A percentile compares a stretch with the other conserved stretches of the same genome.
Conservation (phyloP, 139 green algal species). For the Ettlia oleoabundans region DNA sequence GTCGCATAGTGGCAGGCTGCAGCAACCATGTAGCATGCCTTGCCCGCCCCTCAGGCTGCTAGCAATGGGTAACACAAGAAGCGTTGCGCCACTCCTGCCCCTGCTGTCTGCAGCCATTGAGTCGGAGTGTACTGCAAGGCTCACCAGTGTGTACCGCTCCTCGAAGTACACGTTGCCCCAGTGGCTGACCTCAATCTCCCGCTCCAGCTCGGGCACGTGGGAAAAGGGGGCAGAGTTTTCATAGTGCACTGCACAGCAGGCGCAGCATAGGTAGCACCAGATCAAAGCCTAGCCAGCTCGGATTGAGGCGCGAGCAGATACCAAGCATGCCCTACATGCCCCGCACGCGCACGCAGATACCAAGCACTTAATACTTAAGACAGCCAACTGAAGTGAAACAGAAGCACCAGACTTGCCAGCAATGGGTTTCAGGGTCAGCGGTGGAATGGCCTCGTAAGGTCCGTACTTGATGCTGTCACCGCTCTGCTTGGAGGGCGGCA, state of each 20-base stretch:
- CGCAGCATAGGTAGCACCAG: no score
- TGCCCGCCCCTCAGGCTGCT: no score
- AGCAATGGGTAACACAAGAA: no score
- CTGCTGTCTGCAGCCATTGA: no score
- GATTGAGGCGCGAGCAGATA: no score
- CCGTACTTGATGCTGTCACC: conserved; percentile 52
- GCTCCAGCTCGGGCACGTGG: conserved; percentile 59
- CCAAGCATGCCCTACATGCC: no score
- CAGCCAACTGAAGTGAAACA: no score
- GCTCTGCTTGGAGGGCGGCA: conserved; percentile 23
- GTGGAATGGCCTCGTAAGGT: conserved; percentile 52
- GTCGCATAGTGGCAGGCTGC: background rate
- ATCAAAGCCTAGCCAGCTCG: no score
- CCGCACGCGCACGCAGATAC: no score
- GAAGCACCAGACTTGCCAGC: conserved; percentile 45
- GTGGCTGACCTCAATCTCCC: conserved; percentile 91
- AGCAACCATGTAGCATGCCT: no score
- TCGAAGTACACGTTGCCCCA: conserved; percentile 94
- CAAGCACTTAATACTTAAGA: no score
- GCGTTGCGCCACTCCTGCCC: no score
- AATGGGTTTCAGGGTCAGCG: conserved; percentile 38
- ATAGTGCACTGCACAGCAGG: conserved; percentile 71
- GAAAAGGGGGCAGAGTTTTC: conserved; percentile 82
- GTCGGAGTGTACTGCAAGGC: background rate
- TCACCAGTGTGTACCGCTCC: conserved; percentile 84